phyloP scores from a whole-genome alignment of 106 monocot species.

The Dendrobium catenatum region DNA sequence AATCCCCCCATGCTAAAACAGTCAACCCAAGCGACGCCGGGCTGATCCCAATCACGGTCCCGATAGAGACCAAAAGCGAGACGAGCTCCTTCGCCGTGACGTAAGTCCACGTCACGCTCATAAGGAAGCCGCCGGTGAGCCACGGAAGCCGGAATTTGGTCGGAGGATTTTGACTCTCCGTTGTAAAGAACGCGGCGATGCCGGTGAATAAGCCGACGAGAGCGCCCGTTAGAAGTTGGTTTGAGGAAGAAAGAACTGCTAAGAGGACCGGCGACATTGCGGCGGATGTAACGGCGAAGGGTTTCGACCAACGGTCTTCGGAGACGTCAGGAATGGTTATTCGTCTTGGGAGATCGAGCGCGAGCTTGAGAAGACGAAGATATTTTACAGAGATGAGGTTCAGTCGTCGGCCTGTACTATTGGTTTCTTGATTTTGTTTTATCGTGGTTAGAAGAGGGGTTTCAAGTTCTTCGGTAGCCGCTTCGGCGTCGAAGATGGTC shows the following conservation, averaged over 20 bases:
- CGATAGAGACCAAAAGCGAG: slow-evolving; percentile 41
- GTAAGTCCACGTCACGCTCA: slow-evolving; percentile 61
- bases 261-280: slow-evolving; percentile 33
- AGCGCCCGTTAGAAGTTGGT: slow-evolving; percentile 1
- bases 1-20: slow-evolving; percentile 55
- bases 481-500: background rate
- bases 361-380: slow-evolving; percentile 23
- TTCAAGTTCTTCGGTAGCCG: background rate
- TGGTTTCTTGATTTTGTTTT: background rate
- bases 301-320: slow-evolving; percentile 45
- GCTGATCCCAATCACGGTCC: slow-evolving; percentile 20
- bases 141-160: slow-evolving; percentile 25
- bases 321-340: slow-evolving; percentile 50
- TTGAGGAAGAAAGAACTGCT: slow-evolving; percentile 3
- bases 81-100: slow-evolving; percentile 50
- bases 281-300: slow-evolving; percentile 38
- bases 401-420: background rate
- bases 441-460: slow-evolving; percentile 13
- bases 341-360: slow-evolving; percentile 42
- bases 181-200: slow-evolving; percentile 19
- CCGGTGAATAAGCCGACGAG: slow-evolving; percentile 23
- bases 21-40: slow-evolving; percentile 42
- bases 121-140: slow-evolving; percentile 54
- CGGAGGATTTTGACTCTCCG: slow-evolving; percentile 28
- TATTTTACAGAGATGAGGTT: background rate